Evolutionary conservation across 176 grass and related monocot genomes (phyloP), one percentile per base, ranked within the genome.

Genomic region (Lolium perenne): DNA sequence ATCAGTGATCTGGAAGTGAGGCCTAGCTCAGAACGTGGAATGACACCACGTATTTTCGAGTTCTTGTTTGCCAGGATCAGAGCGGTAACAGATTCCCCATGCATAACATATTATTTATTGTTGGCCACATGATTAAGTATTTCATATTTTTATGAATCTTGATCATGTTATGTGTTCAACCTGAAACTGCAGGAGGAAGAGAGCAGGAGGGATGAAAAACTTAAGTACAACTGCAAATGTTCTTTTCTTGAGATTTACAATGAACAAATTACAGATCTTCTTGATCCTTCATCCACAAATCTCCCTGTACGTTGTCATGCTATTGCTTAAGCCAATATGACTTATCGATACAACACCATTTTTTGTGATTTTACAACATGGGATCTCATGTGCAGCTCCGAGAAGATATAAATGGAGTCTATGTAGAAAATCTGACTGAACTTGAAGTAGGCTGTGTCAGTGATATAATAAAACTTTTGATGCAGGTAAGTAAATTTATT

Each of bases 211-310:
- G 97, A 98, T 64, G 97, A 98, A 83, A 98, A 94, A 41, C 92
- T 98, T n/a, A 98, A 84, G 38, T 98, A 98, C 74, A 96, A 86
- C 63, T 98, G 97, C 90, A 98, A 94, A 47, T 98, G 97, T 88
- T 98, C 94, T 50, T 98, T 98, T 72, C 82, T 98, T 15, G 94
- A 98, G 87, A 98, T 98, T 86, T 98, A 98, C 87, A 98, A 98
- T 64, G 97, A 98, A 87, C 97, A 98, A 83, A 98, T 98, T 55
- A 98, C 92, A 53, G 97, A 98, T 87, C 97, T 98, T 88, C 90
- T 98, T 65, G 97, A 98, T 66, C 92, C 94, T 86, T 91, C 90
- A 45, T 91, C 87, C 22, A 90, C 91, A 59, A 98, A 98, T 91
- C 90, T 98, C 35, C 94, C 90, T 68, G 97, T 98, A 80, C 63